Base-by-base conservation (phyloP, 2,329 filamentous ascomycete genomes). In the Chalaropsis thielavioides region DNA sequence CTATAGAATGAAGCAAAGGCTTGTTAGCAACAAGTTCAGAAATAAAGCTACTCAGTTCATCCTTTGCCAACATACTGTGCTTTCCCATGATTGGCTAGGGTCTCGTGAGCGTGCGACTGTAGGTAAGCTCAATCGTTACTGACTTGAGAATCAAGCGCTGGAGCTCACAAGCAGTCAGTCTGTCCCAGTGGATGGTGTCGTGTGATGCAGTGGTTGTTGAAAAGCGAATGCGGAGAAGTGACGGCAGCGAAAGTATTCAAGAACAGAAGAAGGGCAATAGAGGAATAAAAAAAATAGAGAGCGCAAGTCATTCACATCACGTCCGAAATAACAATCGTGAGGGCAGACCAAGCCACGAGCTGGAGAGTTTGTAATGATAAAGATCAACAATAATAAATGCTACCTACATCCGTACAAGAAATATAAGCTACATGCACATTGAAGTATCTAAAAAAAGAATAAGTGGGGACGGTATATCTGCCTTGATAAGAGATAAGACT, bases 71-170 rank as follows among this genome's bases (percentile, higher is more conserved):
- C 74, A 22, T 69, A 75, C 74, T 74, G 69, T 75, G 71, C 70
- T 75, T 75, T 67, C 73, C 73, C 73, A 75, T 75, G 27, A n/a
- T 58, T 5, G 54, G 7, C 27, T 38, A 19, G 27, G n/a, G 46
- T 51, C 22, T 51, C 11, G 46, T 27, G 46, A 15, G 22, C 22
- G 46, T 10, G 22, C 15, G 22, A 24, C 22, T 27, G 22, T 11
- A 51, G 15, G 15, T 19, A 27, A 27, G 46, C 46, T 51, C n/a
- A 11, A 22, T 51, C 27, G 19, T 51, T 11, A 38, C 35, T 38
- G 35, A 8, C 10, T 5, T 38, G 35, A 8, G 6, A 38, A 7
- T 38, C 35, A 38, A 38, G 35, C 35, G 35, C 8, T 38, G 35
- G 35, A 10, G 35, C 35, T 38, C 35, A 38, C n/a, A n/a, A n/a